phyloP scores from a whole-genome alignment of 2,329 filamentous ascomycete genomes.

The Trichoderma semiorbis region DNA sequence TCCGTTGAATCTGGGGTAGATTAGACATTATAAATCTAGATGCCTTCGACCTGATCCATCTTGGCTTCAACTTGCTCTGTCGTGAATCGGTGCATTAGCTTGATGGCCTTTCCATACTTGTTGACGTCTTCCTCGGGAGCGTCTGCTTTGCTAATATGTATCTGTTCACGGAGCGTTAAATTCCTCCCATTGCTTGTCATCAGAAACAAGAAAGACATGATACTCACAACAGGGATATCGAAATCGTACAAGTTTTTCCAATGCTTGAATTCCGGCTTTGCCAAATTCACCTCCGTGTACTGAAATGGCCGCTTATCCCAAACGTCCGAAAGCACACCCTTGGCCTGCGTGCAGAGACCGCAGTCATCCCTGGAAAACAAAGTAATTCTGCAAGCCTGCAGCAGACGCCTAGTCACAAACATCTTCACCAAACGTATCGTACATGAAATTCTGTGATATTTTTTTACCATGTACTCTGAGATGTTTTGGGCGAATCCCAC shows the following conservation, averaged over 20 bases:
- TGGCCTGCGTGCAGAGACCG: constrained; percentile 66
- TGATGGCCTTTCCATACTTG: constrained; percentile 57
- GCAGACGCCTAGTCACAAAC: constrained; percentile 48
- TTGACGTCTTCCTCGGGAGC: constrained; percentile 50
- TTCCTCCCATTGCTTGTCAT: neutral
- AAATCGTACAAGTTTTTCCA: constrained; percentile 78
- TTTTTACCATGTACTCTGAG: neutral
- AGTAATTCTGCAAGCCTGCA: constrained; percentile 61
- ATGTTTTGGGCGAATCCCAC: neutral
- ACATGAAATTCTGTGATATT: neutral
- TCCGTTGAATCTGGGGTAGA: neutral
- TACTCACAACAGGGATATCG: constrained; percentile 72
- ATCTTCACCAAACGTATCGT: constrained; percentile 35
- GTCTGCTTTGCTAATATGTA: constrained; percentile 59
- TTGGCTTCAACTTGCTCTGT: constrained; percentile 61
- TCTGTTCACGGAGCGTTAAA: constrained; percentile 36
- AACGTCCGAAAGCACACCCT: constrained; percentile 63
- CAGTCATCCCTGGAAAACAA: constrained; percentile 72
- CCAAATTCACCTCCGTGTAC: constrained; percentile 68
- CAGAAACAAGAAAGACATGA: too few relatives aligned
- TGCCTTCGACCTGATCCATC: constrained; percentile 59
- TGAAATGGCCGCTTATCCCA: constrained; percentile 64
- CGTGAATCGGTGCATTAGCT: constrained; percentile 76
- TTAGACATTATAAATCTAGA: constrained; percentile 17
- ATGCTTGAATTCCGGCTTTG: constrained; percentile 55